phyloP scores from a whole-genome alignment of 345 rosid genomes.

The Syzygium grande region DNA sequence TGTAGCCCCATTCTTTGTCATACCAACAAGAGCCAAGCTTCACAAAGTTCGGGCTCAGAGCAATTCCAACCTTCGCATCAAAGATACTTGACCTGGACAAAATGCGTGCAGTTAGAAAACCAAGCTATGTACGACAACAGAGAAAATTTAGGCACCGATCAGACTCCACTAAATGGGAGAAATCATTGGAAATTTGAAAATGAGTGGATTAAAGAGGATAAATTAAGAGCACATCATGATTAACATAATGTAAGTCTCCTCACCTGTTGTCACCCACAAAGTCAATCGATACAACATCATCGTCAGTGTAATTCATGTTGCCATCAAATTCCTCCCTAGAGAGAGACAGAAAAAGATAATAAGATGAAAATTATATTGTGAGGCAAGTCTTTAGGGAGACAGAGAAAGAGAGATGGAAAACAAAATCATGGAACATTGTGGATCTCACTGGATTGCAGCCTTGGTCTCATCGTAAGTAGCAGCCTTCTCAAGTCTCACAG shows the following conservation, averaged over 20 bases:
- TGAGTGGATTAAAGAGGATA: neutral
- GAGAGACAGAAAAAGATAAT: neutral
- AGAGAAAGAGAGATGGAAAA: neutral
- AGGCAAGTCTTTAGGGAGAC: neutral
- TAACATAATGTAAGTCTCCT: neutral
- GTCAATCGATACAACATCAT: constrained; percentile 58
- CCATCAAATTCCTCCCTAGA: constrained; percentile 47
- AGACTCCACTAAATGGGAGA: too few relatives aligned
- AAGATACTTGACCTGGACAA: constrained; percentile 48
- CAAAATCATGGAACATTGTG: neutral
- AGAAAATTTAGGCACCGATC: too few relatives aligned
- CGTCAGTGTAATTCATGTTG: constrained; percentile 42
- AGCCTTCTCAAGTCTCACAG: constrained; percentile 52
- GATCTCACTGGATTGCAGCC: constrained; percentile 42
- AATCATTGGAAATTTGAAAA: neutral
- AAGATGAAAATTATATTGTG: neutral
- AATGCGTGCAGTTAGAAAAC: neutral
- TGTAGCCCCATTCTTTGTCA: neutral
- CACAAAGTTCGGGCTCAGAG: constrained; percentile 29
- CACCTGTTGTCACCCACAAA: constrained; percentile 60
- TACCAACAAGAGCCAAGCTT: constrained; percentile 48
- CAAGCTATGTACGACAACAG: too few relatives aligned
- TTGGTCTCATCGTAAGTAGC: constrained; percentile 54
- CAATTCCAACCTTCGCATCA: constrained; percentile 50
- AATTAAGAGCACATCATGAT: neutral